Conservation (phyloP, 192 early-diverging fungal genomes). For the Backusella psychrophila region DNA sequence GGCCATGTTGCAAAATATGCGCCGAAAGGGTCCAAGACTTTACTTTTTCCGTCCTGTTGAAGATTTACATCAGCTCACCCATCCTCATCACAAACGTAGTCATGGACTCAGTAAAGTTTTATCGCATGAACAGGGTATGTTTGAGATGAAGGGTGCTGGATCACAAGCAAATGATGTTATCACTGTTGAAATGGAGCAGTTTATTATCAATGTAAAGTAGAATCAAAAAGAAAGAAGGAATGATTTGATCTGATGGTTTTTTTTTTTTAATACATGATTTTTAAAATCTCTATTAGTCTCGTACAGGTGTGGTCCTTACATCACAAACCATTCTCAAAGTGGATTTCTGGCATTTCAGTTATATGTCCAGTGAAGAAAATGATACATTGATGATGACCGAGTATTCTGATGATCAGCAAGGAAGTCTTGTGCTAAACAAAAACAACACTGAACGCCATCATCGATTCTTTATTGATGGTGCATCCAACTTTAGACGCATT, state of each 20-base stretch:
- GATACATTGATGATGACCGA: not conserved
- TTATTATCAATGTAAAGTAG: constrained; percentile 18
- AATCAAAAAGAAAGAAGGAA: not conserved
- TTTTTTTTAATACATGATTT: constrained; percentile 4
- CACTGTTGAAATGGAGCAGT: constrained; percentile 18
- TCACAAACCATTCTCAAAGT: constrained; percentile 59
- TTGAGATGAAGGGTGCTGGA: constrained; percentile 28
- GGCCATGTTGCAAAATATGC: constrained; percentile 53
- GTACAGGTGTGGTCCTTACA: constrained; percentile 52
- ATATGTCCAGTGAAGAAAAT: constrained; percentile 6
- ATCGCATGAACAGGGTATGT: constrained; percentile 23
- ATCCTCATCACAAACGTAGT: not conserved
- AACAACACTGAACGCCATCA: constrained; percentile 14
- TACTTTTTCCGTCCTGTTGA: constrained; percentile 56
- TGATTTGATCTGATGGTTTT: constrained; percentile 3
- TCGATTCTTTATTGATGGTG: constrained; percentile 41
- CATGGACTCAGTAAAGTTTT: not conserved
- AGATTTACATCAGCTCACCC: constrained; percentile 38
- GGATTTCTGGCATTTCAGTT: constrained; percentile 49
- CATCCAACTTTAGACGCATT: constrained; percentile 54
- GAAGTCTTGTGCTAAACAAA: not conserved
- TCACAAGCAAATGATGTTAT: constrained; percentile 8
- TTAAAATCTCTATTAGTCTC: constrained; percentile 24
- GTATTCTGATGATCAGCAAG: not conserved
- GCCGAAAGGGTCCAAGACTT: constrained; percentile 40